Conservation (phyloP, 1,284 basidiomycete species). For the Cutaneotrichosporon mucoides region DNA sequence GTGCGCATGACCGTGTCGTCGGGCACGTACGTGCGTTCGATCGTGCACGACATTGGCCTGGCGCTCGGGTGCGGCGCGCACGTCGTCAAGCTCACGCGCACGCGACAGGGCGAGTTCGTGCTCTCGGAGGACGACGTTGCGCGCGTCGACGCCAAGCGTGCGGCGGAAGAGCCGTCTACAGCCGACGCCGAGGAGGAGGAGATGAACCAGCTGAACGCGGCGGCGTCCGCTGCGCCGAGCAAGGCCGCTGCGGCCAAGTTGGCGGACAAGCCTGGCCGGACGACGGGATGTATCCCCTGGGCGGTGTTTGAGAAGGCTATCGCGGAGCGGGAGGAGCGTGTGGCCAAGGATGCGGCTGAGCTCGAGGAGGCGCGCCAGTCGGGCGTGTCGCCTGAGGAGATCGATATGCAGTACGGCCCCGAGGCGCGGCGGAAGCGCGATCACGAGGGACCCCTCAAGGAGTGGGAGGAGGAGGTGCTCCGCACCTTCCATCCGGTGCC, state of each 20-base stretch:
- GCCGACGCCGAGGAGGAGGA: conserved; percentile 42
- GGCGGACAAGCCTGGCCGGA: conserved; percentile 6
- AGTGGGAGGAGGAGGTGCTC: conserved; percentile 47
- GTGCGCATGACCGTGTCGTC: conserved; percentile 86
- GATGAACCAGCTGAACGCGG: conserved; percentile 1
- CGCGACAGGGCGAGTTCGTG: conserved; percentile 74
- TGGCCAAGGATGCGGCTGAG: conserved; percentile 52
- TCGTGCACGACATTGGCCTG: conserved; percentile 84
- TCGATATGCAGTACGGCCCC: conserved; percentile 15
- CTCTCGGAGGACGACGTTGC: conserved; percentile 48
- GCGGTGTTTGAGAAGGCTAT: conserved; percentile 66
- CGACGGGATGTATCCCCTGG: conserved; percentile 66
- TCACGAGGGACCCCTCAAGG: conserved; percentile 44
- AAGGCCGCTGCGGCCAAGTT: background rate
- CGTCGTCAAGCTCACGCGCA: conserved; percentile 80
- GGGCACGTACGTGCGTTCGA: conserved; percentile 93
- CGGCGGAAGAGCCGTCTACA: conserved; percentile 9
- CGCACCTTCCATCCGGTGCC: conserved; percentile 39
- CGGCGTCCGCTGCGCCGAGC: background rate
- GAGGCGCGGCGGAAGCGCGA: conserved; percentile 54
- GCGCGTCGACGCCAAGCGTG: conserved; percentile 15
- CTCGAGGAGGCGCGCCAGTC: conserved; percentile 45
- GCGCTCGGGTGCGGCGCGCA: conserved; percentile 80
- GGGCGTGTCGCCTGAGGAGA: conserved; percentile 43
- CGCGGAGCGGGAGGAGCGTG: conserved; percentile 34